These are phyloP conservation scores for Sugiyamaella novakii DNA, from an alignment of 1,139 yeast genomes.

Conservation along the genomic window DNA sequence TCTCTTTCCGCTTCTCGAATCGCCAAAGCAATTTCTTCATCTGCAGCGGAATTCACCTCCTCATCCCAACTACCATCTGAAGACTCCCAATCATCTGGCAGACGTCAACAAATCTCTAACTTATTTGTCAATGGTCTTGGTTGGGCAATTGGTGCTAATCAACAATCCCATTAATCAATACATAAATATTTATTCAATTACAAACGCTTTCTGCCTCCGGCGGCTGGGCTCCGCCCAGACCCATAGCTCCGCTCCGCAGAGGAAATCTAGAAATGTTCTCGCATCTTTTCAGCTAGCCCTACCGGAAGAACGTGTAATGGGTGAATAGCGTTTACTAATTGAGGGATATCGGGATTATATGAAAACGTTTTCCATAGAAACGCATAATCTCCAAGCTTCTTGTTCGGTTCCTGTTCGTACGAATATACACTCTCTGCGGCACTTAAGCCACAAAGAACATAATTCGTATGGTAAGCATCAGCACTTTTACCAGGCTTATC, in stretches of 20 bases:
- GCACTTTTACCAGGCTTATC: conserved; percentile 85
- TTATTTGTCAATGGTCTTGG: conserved; percentile 61
- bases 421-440: conserved; percentile 59
- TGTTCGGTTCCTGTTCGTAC: conserved; percentile 35
- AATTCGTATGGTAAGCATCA: conserved; percentile 91
- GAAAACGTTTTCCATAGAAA: conserved; percentile 34
- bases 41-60: conserved; percentile 29
- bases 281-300: conserved; percentile 41
- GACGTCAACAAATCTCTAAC: conserved; percentile 54
- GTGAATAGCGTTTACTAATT: conserved; percentile 47
- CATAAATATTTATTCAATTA: conserved; percentile 3
- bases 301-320: conserved; percentile 69
- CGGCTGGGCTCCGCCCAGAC: too few relatives aligned
- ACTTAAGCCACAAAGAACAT: conserved; percentile 76
- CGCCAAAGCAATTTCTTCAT: conserved; percentile 33
- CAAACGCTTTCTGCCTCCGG: too few relatives aligned
- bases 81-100: conserved; percentile 26
- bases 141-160: conserved; percentile 66
- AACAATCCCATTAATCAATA: conserved; percentile 13
- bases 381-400: conserved; percentile 34
- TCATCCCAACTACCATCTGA: conserved; percentile 27
- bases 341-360: conserved; percentile 29
- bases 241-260: too few relatives aligned
- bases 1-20: conserved; percentile 28
- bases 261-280: conserved; percentile 28